Evolutionary conservation across 1,284 basidiomycete genomes (phyloP), one percentile per base, ranked within the genome.

Genomic region (Taiwanofungus camphoratus): DNA sequence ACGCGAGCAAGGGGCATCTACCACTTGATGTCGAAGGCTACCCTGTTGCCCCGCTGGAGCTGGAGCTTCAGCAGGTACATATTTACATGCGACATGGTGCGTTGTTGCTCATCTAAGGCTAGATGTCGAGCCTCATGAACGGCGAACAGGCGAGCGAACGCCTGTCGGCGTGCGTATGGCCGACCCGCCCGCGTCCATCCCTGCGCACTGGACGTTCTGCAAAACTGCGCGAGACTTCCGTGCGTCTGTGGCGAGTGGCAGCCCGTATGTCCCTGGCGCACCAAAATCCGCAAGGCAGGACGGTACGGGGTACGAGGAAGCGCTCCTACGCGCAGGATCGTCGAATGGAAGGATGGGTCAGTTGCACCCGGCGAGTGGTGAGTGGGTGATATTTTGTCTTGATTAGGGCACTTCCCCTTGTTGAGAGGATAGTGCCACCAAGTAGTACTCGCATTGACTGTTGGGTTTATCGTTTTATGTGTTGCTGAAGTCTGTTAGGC

Each of bases 41-140:
- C 55, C 75, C 79, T 2, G 57, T 69, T 29, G 73, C 79, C 0
- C 84, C 83, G 5, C 46, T 62, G 1, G 72, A 67, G 21, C 66
- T 88, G 11, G 52, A 70, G 51, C 66, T 88, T 26, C 70, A 82
- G 59, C 85, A 88, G 58, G 82, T 87, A 4, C 82, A 87, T 57
- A 61, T 87, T 24, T 87, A 78, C 53, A 74, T 86, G 7, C 70
- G 86, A 30, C 86, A 88, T 61, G 85, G 85, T 86, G 46, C 45
- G 80, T 50, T 37, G 11, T 27, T 62, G n/a, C 16, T 24, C 26
- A n/a, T 26, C 21, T 35, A 13, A 23, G 36, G 8, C 32, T 24
- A 42, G 36, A 24, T n/a, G 7, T 31, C 39, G 11, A 30, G n/a
- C 22, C 6, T 23, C 9, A 29, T 16, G 31, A 33, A 9, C 7